Evolutionary conservation across 371 early-diverging fungal species (phyloP).

Genomic region (Apophysomyces elegans): DNA sequence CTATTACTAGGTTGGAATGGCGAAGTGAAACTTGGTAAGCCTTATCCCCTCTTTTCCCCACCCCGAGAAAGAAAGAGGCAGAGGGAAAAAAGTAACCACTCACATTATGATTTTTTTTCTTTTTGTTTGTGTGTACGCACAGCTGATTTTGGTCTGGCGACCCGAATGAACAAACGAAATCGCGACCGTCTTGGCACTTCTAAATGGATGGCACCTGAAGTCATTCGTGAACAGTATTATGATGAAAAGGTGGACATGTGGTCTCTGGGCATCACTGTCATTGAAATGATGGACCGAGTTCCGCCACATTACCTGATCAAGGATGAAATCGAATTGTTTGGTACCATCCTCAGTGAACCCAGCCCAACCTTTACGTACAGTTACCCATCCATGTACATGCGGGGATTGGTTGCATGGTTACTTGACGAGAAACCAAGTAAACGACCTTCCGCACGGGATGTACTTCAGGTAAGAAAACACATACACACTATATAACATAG

Average conservation of each 20-base stretch:
- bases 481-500: not conserved
- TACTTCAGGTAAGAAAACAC: conserved; percentile 30
- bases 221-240: conserved; percentile 91
- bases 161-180: conserved; percentile 55
- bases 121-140: not conserved
- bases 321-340: conserved; percentile 53
- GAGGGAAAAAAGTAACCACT: too few species aligned
- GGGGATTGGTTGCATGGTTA: conserved; percentile 56
- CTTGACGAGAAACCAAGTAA: conserved; percentile 47
- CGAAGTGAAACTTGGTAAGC: conserved; percentile 96
- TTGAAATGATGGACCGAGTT: conserved; percentile 59
- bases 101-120: too few species aligned
- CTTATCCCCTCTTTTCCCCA: conserved; percentile 67
- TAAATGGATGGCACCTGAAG: conserved; percentile 97
- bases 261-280: conserved; percentile 88
- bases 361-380: conserved; percentile 56
- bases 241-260: conserved; percentile 92
- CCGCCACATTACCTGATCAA: conserved; percentile 56
- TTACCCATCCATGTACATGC: conserved; percentile 57
- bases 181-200: conserved; percentile 92
- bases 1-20: conserved; percentile 92
- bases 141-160: conserved; percentile 54
- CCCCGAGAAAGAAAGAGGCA: conserved; percentile 10
- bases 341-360: conserved; percentile 44
- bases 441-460: conserved; percentile 48